Percentiles rank a stretch among this genome's conserved stretches.
phyloP scores from a whole-genome alignment of 2,329 filamentous ascomycete species.

The Fusarium multiceps region DNA sequence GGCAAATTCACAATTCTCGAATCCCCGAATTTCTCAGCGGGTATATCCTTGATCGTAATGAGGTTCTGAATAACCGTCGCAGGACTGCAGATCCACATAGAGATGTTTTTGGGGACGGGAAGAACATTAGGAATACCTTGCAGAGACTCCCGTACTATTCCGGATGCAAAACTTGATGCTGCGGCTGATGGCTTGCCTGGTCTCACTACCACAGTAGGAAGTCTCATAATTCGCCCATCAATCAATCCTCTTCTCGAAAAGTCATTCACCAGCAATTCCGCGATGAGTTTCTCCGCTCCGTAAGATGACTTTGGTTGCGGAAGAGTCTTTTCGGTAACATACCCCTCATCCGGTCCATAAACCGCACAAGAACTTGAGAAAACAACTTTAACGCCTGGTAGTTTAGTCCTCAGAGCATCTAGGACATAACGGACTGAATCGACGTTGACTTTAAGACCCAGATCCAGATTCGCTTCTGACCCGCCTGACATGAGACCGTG shows the following conservation, averaged over 20 bases:
- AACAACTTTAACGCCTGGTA: slow-evolving; percentile 64
- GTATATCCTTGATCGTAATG: slow-evolving; percentile 56
- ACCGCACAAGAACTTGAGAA: slow-evolving; percentile 71
- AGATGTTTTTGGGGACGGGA: slow-evolving; percentile 58
- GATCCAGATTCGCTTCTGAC: slow-evolving; percentile 67
- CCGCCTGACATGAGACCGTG: slow-evolving; percentile 74
- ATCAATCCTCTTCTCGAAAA: slow-evolving; percentile 63
- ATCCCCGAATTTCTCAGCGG: slow-evolving; percentile 53
- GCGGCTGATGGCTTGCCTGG: slow-evolving; percentile 70
- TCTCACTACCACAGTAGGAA: slow-evolving; percentile 70
- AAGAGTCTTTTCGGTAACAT: slow-evolving; percentile 43
- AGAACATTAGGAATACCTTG: slow-evolving; percentile 59
- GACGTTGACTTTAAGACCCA: slow-evolving; percentile 67
- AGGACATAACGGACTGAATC: slow-evolving; percentile 66
- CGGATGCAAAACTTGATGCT: slow-evolving; percentile 69
- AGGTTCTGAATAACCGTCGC: slow-evolving; percentile 62
- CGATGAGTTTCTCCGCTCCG: slow-evolving; percentile 71
- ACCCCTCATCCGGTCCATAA: slow-evolving; percentile 56
- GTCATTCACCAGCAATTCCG: slow-evolving; percentile 57
- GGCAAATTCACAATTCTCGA: slow-evolving; percentile 63
- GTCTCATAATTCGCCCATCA: slow-evolving; percentile 65
- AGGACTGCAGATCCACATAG: slow-evolving; percentile 65
- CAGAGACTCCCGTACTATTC: slow-evolving; percentile 69
- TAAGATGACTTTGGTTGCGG: slow-evolving; percentile 67
- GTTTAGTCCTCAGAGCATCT: slow-evolving; percentile 58